A percentile compares a stretch with the other conserved stretches of the same genome.
Evolutionary conservation across 1,139 yeast genomes (phyloP).

Genomic region (Blastobotrys elegans): DNA sequence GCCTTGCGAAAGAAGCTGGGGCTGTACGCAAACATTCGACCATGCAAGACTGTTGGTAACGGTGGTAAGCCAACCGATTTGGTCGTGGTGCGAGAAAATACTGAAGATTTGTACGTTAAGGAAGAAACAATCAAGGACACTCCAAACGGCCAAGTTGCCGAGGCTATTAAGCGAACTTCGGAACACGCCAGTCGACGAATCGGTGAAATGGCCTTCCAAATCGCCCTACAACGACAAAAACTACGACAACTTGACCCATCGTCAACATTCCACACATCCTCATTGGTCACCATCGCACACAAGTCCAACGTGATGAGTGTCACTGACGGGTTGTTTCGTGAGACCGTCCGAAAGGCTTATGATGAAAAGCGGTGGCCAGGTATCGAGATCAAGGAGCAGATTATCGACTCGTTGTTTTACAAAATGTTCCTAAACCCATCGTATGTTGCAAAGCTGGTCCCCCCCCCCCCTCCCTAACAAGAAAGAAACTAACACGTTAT

Average conservation of each 20-base stretch:
- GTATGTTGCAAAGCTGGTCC: no score
- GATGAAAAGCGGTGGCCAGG: conserved; percentile 49
- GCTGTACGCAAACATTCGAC: conserved; percentile 93
- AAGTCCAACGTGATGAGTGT: conserved; percentile 91
- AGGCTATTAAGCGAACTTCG: conserved; percentile 93
- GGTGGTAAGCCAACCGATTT: conserved; percentile 85
- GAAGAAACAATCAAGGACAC: conserved; percentile 74
- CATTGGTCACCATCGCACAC: conserved; percentile 86
- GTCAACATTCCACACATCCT: conserved; percentile 40
- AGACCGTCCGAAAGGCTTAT: conserved; percentile 74
- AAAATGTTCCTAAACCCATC: conserved; percentile 98
- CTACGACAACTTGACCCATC: conserved; percentile 60
- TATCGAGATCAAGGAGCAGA: conserved; percentile 73
- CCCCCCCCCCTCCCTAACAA: no score
- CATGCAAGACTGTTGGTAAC: conserved; percentile 88
- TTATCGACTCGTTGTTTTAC: conserved; percentile 98
- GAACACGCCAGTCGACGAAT: conserved; percentile 82
- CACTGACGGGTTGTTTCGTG: conserved; percentile 95
- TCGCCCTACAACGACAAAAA: conserved; percentile 85
- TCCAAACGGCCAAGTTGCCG: conserved; percentile 81
- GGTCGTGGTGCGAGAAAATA: conserved; percentile 97
- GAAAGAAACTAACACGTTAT: no score
- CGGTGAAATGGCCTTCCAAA: conserved; percentile 86
- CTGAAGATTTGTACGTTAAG: conserved; percentile 94
- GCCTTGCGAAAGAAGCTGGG: conserved; percentile 95